Evolutionary conservation across 2,329 filamentous ascomycete genomes (phyloP).

Genomic region (Xenosphaeropsis pyriputrescens): DNA sequence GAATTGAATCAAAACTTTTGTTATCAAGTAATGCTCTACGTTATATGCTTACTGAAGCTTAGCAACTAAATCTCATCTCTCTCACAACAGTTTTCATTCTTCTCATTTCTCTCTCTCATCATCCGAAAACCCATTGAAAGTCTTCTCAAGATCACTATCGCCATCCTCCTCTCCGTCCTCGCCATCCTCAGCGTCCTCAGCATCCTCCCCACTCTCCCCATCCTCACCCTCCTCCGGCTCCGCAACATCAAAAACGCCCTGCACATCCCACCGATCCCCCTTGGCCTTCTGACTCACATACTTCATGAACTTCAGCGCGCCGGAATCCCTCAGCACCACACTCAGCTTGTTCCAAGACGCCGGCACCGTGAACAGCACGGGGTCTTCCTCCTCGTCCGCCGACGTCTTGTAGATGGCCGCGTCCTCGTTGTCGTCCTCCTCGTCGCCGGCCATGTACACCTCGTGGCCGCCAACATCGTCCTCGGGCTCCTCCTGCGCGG

Average conservation of each 20-base stretch:
- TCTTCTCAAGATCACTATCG: too few species aligned
- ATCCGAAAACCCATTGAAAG: slow-evolving; percentile 39
- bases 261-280: slow-evolving; percentile 88
- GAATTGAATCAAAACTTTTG: too few species aligned
- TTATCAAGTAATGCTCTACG: too few species aligned
- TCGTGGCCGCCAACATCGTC: slow-evolving; percentile 63
- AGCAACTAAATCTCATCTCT: too few species aligned
- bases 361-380: slow-evolving; percentile 53
- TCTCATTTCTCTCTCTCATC: slow-evolving; percentile 12
- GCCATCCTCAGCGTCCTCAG: slow-evolving; percentile 22
- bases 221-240: slow-evolving; percentile 30
- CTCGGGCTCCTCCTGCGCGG: slow-evolving; percentile 22
- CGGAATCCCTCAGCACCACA: slow-evolving; percentile 76
- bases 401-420: slow-evolving; percentile 78
- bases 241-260: slow-evolving; percentile 61
- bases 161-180: slow-evolving; percentile 33
- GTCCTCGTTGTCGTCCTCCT: slow-evolving; percentile 51
- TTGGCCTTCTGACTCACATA: slow-evolving; percentile 73
- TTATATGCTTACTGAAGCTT: too few species aligned
- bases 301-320: slow-evolving; percentile 86
- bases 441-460: slow-evolving; percentile 87
- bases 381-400: slow-evolving; percentile 54
- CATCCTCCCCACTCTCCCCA: slow-evolving; percentile 21
- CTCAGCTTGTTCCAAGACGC: slow-evolving; percentile 82
- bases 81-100: too few species aligned